Evolutionary conservation across 192 early-diverging fungal genomes (phyloP).

Genomic region (Mortierella antarctica): DNA sequence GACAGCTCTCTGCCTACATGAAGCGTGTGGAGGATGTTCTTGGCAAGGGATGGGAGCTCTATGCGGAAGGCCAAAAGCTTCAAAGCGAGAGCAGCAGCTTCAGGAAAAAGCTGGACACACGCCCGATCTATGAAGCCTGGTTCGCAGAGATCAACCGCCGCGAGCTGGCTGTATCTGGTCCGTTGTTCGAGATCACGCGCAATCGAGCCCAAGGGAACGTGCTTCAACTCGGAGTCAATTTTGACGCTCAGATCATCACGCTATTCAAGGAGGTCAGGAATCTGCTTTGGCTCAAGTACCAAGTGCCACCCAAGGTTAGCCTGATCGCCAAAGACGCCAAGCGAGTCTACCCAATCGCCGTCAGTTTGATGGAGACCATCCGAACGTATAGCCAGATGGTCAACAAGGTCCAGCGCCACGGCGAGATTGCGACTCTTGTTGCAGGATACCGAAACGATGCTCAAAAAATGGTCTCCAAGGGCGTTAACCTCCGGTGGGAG

Average conservation of each 20-base stretch:
- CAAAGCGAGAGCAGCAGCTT: conserved; percentile 89
- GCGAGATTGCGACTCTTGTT: conserved; percentile 81
- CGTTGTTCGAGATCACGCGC: conserved; percentile 89
- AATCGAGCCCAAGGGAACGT: conserved; percentile 79
- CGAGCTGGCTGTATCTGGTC: conserved; percentile 86
- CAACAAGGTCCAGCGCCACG: conserved; percentile 80
- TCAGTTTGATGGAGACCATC: conserved; percentile 95
- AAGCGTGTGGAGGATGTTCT: conserved; percentile 97
- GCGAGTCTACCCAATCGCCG: conserved; percentile 97
- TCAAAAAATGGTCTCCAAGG: conserved; percentile 84
- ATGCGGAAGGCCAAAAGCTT: conserved; percentile 96
- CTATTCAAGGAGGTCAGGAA: conserved; percentile 99
- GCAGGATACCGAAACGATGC: conserved; percentile 97
- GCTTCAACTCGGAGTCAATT: conserved; percentile 90
- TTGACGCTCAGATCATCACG: conserved; percentile 93
- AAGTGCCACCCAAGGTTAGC: conserved; percentile 89
- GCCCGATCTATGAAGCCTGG: conserved; percentile 93
- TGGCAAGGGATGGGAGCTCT: conserved; percentile 96
- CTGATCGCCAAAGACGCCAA: conserved; percentile 96
- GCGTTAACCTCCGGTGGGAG: conserved; percentile 90
- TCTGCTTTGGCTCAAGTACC: conserved; percentile 94
- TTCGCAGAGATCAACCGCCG: conserved; percentile 81
- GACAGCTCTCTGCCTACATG: conserved; percentile 96
- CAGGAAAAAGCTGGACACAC: conserved; percentile 93
- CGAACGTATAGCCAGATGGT: conserved; percentile 91